Conservation (phyloP, 2,329 filamentous ascomycete species). For the Chaetomium olivaceum region DNA sequence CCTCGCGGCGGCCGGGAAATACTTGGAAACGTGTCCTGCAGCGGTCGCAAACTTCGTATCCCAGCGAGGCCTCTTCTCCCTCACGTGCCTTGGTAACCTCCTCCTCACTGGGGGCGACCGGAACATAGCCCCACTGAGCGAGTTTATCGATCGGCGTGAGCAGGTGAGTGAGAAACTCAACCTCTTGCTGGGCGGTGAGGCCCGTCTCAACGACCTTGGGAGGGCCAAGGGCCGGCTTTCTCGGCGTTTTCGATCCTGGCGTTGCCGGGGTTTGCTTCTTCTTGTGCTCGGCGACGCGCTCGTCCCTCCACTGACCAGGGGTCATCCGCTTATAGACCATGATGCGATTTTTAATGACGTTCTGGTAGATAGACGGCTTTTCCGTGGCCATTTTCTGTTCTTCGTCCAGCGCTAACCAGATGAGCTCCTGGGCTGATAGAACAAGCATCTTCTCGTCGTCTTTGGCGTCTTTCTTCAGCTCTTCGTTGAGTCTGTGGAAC, state of each 20-base stretch:
- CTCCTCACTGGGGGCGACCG: slow-evolving; percentile 61
- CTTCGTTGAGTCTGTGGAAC: slow-evolving; percentile 66
- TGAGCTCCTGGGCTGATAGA: slow-evolving; percentile 65
- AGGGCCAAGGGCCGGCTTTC: slow-evolving; percentile 39
- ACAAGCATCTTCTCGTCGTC: slow-evolving; percentile 54
- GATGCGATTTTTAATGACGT: slow-evolving; percentile 80
- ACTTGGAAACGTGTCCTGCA: slow-evolving; percentile 87
- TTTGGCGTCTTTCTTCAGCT: slow-evolving; percentile 55
- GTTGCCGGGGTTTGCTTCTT: slow-evolving; percentile 25
- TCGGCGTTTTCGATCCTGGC: slow-evolving; percentile 28
- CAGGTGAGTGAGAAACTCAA: slow-evolving; percentile 57
- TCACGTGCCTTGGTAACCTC: slow-evolving; percentile 67
- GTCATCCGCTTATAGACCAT: slow-evolving; percentile 75
- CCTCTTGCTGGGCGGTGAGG: slow-evolving; percentile 66
- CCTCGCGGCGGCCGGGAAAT: slow-evolving; percentile 78
- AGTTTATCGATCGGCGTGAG: slow-evolving; percentile 67
- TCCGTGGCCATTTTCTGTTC: slow-evolving; percentile 74
- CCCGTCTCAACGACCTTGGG: slow-evolving; percentile 67
- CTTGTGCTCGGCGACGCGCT: slow-evolving; percentile 44
- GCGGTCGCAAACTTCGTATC: slow-evolving; percentile 87
- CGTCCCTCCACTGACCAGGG: slow-evolving; percentile 68
- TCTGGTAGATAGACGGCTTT: slow-evolving; percentile 72
- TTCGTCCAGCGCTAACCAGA: slow-evolving; percentile 69
- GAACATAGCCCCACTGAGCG: slow-evolving; percentile 74
- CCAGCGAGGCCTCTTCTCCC: slow-evolving; percentile 66